Evolutionary conservation across 1,284 basidiomycete species (phyloP).

Genomic region (Papiliotrema fonsecae): DNA sequence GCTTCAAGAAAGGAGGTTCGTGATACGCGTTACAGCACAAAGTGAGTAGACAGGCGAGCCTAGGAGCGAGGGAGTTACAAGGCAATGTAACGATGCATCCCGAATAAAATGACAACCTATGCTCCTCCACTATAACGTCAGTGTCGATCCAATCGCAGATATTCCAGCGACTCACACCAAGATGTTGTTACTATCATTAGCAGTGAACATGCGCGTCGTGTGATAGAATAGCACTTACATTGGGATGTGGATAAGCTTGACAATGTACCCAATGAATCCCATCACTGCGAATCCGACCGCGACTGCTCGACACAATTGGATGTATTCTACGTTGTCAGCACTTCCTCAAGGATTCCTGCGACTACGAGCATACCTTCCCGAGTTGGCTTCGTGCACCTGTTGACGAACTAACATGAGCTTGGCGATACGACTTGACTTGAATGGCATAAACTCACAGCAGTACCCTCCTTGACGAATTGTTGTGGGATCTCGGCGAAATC

Average conservation of each 20-base stretch:
- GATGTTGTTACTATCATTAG: slow-evolving; percentile 71
- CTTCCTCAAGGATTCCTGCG: neutral
- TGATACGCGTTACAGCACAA: too few relatives aligned
- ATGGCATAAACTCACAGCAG: slow-evolving; percentile 61
- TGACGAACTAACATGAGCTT: slow-evolving; percentile 67
- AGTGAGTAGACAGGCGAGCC: neutral
- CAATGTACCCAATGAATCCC: slow-evolving; percentile 97
- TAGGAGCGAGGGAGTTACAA: neutral
- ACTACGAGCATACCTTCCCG: slow-evolving; percentile 69
- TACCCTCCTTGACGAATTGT: slow-evolving; percentile 87
- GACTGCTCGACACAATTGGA: slow-evolving; percentile 87
- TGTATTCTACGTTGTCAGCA: slow-evolving; percentile 65
- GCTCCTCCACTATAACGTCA: slow-evolving; percentile 6
- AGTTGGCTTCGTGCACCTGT: slow-evolving; percentile 95
- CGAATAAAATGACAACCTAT: neutral
- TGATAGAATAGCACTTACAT: slow-evolving; percentile 60
- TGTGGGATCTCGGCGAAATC: slow-evolving; percentile 90
- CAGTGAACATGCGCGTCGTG: neutral
- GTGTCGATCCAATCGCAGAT: too few relatives aligned
- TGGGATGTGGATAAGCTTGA: slow-evolving; percentile 92
- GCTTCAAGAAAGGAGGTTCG: too few relatives aligned
- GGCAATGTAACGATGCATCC: neutral
- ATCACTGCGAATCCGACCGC: slow-evolving; percentile 93
- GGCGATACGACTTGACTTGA: neutral
- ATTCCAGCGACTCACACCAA: slow-evolving; percentile 70